phyloP scores from a whole-genome alignment of 2,329 filamentous ascomycete species.

The Clathrospora elynae region DNA sequence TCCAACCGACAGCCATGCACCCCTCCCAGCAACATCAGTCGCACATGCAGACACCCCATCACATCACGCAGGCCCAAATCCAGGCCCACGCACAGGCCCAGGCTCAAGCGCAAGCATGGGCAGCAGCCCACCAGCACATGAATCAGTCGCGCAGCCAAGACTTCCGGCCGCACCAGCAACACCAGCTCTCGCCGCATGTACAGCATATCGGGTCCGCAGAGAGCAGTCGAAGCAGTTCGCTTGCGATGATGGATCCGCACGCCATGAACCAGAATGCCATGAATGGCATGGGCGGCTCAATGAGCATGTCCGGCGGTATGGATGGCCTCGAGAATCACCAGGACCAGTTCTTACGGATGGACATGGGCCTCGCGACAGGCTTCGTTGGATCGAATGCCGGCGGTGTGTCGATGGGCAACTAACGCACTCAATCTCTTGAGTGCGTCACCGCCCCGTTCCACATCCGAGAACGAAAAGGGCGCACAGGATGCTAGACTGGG shows the following conservation, averaged over 20 bases:
- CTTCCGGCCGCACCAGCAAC: conserved; percentile 39
- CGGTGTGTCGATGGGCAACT: conserved; percentile 24
- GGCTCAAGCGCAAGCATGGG: conserved; percentile 38
- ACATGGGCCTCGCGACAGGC: conserved; percentile 37
- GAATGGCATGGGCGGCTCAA: conserved; percentile 14
- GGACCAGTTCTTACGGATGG: conserved; percentile 42
- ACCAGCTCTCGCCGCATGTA: conserved; percentile 31
- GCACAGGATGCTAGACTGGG: conserved; percentile 10
- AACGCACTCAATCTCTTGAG: conserved; percentile 4
- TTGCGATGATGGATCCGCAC: conserved; percentile 41
- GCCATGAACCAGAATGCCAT: conserved; percentile 25
- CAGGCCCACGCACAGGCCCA: conserved; percentile 31
- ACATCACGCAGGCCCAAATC: conserved; percentile 38
- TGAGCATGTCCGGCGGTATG: conserved; percentile 39
- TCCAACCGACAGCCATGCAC: conserved; percentile 41
- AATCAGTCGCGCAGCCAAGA: conserved; percentile 44
- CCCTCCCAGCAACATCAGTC: conserved; percentile 31
- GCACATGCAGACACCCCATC: conserved; percentile 36
- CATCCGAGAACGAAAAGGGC: too few relatives aligned
- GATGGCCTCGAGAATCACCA: conserved; percentile 41
- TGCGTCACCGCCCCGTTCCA: too few relatives aligned
- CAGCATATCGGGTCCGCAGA: conserved; percentile 39
- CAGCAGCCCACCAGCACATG: conserved; percentile 45
- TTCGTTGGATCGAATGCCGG: conserved; percentile 38
- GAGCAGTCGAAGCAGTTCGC: conserved; percentile 39